Base-by-base conservation (phyloP, 2,329 filamentous ascomycete genomes). In the Stemphylium beticola region DNA sequence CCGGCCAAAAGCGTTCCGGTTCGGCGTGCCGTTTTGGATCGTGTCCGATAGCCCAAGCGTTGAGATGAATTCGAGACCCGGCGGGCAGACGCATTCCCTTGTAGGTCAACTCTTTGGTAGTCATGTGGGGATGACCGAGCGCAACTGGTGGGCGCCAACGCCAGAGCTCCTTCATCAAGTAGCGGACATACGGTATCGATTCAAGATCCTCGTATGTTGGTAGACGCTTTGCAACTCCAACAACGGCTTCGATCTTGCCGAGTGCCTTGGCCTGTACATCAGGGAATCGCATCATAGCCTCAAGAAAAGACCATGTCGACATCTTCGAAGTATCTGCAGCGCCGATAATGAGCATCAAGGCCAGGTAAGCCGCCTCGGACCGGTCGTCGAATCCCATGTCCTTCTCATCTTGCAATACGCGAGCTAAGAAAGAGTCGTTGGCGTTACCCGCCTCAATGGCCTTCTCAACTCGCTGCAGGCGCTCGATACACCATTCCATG, bases 81-180 rank as follows among this genome's bases (percentile, higher is more conserved):
- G n/a, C 15, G 10, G n/a, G 34, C 4, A 37, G n/a, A 17, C 15
- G 15, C 9, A 8, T 17, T 3, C 15, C 15, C 4, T 17, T 11
- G 11, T 7, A 37, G 10, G 10, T 17, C 15, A 37, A 17, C 46
- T 81, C 79, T 37, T 56, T 67, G 10, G 71, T 76, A 2, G 77
- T 70, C 9, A 75, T 75, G 49, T 81, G 81, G 0, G 83, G 82
- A 44, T 14, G 78, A 77, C 55, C 55, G n/a, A 83, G 78, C 38
- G 82, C 79, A 10, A 79, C 77, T 0, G 84, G 79, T 0, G 83
- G 82, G 4, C 83, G 76, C 82, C 84, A 85, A 2, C 84, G 77
- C 10, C 85, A 69, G 1, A 81, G n/a, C 77, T 87, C 85, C 55
- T 85, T 85, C 15, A 85, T 77, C 11, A 84, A 75, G 1, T 81